phyloP scores from a whole-genome alignment of 2,329 filamentous ascomycete species.

The Fusarium sp. region DNA sequence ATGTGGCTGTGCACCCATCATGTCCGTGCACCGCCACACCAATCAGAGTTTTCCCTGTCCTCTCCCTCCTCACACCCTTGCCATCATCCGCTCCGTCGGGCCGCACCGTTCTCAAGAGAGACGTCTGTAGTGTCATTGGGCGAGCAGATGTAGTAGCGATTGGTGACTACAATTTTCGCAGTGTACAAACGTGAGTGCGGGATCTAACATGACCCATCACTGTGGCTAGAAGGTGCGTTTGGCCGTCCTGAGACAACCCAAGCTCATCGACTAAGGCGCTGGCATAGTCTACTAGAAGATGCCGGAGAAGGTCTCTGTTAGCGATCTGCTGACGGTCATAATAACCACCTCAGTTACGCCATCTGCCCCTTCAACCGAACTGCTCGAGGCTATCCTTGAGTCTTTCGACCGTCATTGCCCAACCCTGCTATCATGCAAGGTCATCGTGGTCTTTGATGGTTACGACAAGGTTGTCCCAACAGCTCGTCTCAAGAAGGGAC shows the following conservation, averaged over 20 bases:
- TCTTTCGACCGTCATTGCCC: slow-evolving; percentile 60
- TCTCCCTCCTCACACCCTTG: neutral
- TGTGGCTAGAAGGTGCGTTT: neutral
- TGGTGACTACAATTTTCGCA: neutral
- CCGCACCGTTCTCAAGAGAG: neutral
- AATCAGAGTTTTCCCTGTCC: neutral
- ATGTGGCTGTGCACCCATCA: neutral
- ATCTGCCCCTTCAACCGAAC: slow-evolving; percentile 64
- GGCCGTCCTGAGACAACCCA: neutral
- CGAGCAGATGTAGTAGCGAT: neutral
- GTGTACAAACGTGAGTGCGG: neutral
- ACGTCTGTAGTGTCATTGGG: neutral
- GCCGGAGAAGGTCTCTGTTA: slow-evolving; percentile 7
- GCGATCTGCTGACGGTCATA: slow-evolving; percentile 49
- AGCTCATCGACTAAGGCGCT: neutral
- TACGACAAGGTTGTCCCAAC: slow-evolving; percentile 60
- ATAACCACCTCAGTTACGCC: slow-evolving; percentile 68
- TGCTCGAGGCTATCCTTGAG: slow-evolving; percentile 59
- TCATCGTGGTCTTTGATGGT: slow-evolving; percentile 65
- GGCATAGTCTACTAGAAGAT: slow-evolving; percentile 10
- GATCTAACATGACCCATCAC: neutral
- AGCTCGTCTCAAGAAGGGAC: slow-evolving; percentile 65
- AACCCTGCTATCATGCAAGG: slow-evolving; percentile 53
- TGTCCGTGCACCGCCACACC: neutral
- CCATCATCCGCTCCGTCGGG: neutral